These are phyloP conservation scores for Ustilago sp. DNA, from an alignment of 1,284 basidiomycete genomes.

Conservation along the genomic window DNA sequence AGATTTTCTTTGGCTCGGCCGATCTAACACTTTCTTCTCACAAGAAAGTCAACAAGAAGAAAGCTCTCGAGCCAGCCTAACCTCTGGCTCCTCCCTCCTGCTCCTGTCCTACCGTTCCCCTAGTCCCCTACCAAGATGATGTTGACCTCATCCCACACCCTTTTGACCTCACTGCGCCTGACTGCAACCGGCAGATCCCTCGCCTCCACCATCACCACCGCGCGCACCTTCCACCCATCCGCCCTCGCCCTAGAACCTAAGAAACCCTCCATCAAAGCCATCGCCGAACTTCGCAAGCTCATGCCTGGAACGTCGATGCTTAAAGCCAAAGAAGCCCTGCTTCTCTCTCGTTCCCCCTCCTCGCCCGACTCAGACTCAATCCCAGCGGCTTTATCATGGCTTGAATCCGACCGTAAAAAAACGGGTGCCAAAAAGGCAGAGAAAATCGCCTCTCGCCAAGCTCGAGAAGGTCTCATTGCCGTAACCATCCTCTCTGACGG, in stretches of 20 bases:
- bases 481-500: conserved; percentile 79
- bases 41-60: too few relatives aligned
- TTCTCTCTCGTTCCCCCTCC: conserved; percentile 71
- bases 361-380: conserved; percentile 77
- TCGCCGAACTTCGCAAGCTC: conserved; percentile 85
- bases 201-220: neutral
- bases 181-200: neutral
- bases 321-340: conserved; percentile 88
- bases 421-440: conserved; percentile 83
- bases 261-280: conserved; percentile 76
- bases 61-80: too few relatives aligned
- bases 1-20: accelerated
- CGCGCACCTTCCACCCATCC: conserved; percentile 17
- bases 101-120: neutral
- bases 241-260: conserved; percentile 27
- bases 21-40: too few relatives aligned
- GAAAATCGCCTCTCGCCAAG: conserved; percentile 80
- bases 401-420: conserved; percentile 78
- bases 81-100: neutral
- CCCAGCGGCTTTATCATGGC: conserved; percentile 81
- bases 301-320: conserved; percentile 80
- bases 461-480: conserved; percentile 83
- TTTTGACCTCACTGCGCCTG: conserved; percentile 17
- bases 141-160: conserved; percentile 1
- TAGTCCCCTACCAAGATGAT: neutral